Evolutionary conservation across 2,329 filamentous ascomycete genomes (phyloP).

Genomic region (Microdochium bolleyi): DNA sequence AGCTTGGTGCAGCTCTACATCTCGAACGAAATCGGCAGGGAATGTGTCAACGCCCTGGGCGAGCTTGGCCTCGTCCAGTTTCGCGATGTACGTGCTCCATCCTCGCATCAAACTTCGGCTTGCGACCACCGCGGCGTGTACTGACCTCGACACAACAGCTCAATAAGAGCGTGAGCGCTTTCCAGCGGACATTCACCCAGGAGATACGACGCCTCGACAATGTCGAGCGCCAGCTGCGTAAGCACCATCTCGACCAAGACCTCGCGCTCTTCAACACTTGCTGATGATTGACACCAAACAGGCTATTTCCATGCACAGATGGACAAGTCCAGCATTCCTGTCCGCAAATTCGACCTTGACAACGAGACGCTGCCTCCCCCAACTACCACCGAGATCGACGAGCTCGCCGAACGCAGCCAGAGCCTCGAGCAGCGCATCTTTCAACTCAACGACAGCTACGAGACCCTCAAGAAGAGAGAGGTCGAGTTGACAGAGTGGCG

Average conservation of each 20-base stretch:
- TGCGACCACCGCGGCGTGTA: conserved; percentile 5
- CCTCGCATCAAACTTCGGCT: conserved; percentile 8
- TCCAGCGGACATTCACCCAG: conserved; percentile 94
- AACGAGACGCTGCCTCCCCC: conserved; percentile 78
- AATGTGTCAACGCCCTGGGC: conserved; percentile 92
- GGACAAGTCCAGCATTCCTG: conserved; percentile 81
- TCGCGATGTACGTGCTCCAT: conserved; percentile 66
- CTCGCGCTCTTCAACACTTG: background rate
- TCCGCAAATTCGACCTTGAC: conserved; percentile 88
- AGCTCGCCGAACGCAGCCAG: conserved; percentile 86
- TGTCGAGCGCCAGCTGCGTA: conserved; percentile 94
- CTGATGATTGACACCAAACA: conserved; percentile 29
- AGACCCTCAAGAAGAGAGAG: conserved; percentile 95
- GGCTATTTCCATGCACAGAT: conserved; percentile 94
- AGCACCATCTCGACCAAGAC: conserved; percentile 26
- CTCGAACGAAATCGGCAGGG: conserved; percentile 95
- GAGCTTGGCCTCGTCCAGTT: conserved; percentile 97
- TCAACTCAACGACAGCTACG: conserved; percentile 95
- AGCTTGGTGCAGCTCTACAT: conserved; percentile 99
- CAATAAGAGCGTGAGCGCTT: conserved; percentile 86
- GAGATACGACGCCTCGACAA: conserved; percentile 97
- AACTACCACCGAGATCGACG: conserved; percentile 90
- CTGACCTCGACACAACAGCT: conserved; percentile 46
- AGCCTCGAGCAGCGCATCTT: conserved; percentile 85
- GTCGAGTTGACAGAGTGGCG: conserved; percentile 97